Evolutionary conservation across 2,329 filamentous ascomycete genomes (phyloP).

Genomic region (Cercospora citrullina): DNA sequence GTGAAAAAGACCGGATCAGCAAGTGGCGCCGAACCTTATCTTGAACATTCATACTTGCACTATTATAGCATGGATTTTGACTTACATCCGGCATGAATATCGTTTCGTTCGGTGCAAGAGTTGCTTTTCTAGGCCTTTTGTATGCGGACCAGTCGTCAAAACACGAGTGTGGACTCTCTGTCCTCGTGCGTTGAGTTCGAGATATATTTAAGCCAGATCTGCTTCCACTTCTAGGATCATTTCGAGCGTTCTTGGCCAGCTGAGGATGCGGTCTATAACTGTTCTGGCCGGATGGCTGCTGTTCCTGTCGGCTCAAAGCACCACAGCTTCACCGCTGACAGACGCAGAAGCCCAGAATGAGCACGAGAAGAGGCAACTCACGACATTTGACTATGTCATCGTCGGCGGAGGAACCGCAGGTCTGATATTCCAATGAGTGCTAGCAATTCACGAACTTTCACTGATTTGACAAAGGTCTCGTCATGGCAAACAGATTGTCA

Average conservation of each 20-base stretch:
- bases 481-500: slow-evolving; percentile 26
- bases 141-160: not conserved
- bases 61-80: not conserved
- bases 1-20: not conserved
- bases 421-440: not conserved
- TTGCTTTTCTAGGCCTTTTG: not conserved
- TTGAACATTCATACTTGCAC: not conserved
- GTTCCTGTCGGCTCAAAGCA: not conserved
- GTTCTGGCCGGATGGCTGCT: not conserved
- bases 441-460: not conserved
- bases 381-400: slow-evolving; percentile 22
- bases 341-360: not conserved
- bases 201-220: not conserved
- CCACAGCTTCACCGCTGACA: not conserved
- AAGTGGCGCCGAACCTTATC: not conserved
- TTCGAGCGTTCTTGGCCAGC: not conserved
- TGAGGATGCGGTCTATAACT: not conserved
- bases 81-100: not conserved
- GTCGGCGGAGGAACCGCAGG: slow-evolving; percentile 30
- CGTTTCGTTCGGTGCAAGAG: not conserved
- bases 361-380: slow-evolving; percentile 8
- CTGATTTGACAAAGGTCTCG: slow-evolving; percentile 10
- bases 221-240: not conserved
- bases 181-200: not conserved
- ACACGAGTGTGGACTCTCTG: not conserved